Evolutionary conservation across 257 asterid species (phyloP), one percentile per base, ranked within the genome.

Genomic region (Nicotiana obtusifolia): DNA sequence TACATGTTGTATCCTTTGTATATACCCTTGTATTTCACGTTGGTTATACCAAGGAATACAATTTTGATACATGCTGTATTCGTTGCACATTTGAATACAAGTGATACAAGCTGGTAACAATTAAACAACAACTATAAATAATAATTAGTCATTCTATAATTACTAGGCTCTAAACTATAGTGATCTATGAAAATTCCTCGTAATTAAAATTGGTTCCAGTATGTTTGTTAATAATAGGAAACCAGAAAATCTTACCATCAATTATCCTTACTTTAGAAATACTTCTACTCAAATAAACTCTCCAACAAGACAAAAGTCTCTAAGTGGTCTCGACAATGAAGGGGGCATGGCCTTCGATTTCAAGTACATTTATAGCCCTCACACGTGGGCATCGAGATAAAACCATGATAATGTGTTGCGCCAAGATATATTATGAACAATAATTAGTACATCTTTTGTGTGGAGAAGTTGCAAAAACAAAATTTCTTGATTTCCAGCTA

Each of bases 301-400:
- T 37, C 79, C 79, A 73, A 73, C 41, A 47, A 73, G 7, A 47
- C 20, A 47, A 24, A 73, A 73, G 41, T 44, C 15, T 44, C 37
- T 22, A 22, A 35, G 41, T 73, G 79, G 22, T 49, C 62, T 49
- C 8, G 20, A 71, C 35, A 24, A 47, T 30, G 35, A 26, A 79
- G 80, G 5, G 44, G 60, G 75, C 44, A 61, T 79, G 61, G 47
- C 59, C 60, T 31, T 60, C 2, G 73, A 16, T 35, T 64, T 79
- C 82, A 79, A 61, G 82, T 79, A 79, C 41, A 79, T 28, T 47
- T 78, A 49, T 75, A 75, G 44, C 28, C 82, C 59, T 61, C 82
- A 79, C 82, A 79, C 82, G 82, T 79, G 82, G 82, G 75, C 75
- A 79, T 61, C 60, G 37, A 64, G n/a, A 49, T 79, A 75, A 49